These are phyloP conservation scores for Colletotrichum limetticola DNA, from an alignment of 2,329 filamentous ascomycete genomes.

Conservation along the genomic window DNA sequence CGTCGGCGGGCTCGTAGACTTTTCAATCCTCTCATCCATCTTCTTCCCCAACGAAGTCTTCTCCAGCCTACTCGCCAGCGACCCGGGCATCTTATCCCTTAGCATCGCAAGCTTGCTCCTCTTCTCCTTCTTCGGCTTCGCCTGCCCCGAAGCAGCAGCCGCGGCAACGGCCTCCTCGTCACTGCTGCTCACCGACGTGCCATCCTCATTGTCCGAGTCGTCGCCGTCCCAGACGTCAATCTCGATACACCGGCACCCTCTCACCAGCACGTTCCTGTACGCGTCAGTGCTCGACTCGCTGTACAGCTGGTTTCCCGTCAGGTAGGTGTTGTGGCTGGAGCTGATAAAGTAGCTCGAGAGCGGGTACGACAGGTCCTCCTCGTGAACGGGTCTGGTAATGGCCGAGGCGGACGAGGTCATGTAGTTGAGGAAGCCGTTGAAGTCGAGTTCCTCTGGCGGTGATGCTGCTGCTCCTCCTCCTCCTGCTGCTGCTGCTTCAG, in stretches of 20 bases:
- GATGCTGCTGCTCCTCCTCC: slow-evolving; percentile 37
- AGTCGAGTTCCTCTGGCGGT: slow-evolving; percentile 51
- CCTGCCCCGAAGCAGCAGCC: neutral
- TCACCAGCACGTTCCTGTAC: slow-evolving; percentile 85
- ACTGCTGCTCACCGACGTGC: slow-evolving; percentile 58
- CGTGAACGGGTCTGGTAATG: slow-evolving; percentile 51
- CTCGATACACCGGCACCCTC: slow-evolving; percentile 91
- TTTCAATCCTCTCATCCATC: slow-evolving; percentile 48
- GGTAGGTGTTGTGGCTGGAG: slow-evolving; percentile 95
- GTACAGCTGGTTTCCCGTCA: slow-evolving; percentile 87
- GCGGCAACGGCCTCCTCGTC: slow-evolving; percentile 54
- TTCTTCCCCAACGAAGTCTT: slow-evolving; percentile 59
- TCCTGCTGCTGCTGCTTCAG: slow-evolving; percentile 38
- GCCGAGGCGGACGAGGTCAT: slow-evolving; percentile 63
- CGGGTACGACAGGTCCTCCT: slow-evolving; percentile 75
- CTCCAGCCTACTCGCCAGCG: slow-evolving; percentile 57
- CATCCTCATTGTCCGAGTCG: slow-evolving; percentile 76
- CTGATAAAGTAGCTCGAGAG: slow-evolving; percentile 93
- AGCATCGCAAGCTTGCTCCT: slow-evolving; percentile 72
- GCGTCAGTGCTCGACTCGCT: slow-evolving; percentile 88
- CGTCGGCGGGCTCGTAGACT: slow-evolving; percentile 37
- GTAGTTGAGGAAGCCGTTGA: slow-evolving; percentile 63
- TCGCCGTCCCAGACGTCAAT: slow-evolving; percentile 96
- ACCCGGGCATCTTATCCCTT: slow-evolving; percentile 63
- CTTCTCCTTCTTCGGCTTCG: slow-evolving; percentile 48